Percentiles rank a stretch among this genome's conserved stretches.
Conservation (phyloP, 2,329 filamentous ascomycete genomes). For the Calonectria leucothoes region DNA sequence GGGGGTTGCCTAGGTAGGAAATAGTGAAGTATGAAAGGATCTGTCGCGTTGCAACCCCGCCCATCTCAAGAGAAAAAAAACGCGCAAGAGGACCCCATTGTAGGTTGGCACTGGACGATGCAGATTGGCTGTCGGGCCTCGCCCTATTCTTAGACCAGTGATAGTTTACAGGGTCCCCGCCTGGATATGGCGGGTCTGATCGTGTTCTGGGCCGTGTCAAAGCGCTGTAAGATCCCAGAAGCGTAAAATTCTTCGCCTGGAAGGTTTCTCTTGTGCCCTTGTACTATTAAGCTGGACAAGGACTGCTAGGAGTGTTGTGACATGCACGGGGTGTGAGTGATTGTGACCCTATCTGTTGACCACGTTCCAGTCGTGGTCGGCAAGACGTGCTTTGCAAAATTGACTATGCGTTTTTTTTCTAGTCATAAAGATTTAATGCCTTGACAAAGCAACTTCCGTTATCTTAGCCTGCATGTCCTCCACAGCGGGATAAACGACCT, state of each 20-base stretch:
- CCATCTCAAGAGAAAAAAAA: not conserved
- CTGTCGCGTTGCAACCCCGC: not conserved
- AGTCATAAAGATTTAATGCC: slow-evolving; percentile 56
- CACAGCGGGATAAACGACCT: slow-evolving; percentile 47
- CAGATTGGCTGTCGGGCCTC: not conserved
- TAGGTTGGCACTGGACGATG: not conserved
- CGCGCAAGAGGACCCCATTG: not conserved
- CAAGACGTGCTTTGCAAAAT: not conserved
- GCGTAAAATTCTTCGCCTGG: not conserved
- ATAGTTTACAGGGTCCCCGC: not conserved
- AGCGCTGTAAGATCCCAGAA: not conserved
- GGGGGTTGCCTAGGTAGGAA: not conserved
- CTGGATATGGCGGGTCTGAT: not conserved
- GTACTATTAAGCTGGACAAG: not conserved
- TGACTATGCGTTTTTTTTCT: not conserved
- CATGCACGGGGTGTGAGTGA: not conserved
- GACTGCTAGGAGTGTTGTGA: too few species aligned
- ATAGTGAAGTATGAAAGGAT: not conserved
- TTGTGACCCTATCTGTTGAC: not conserved
- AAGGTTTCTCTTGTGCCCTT: not conserved
- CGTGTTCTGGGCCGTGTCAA: not conserved
- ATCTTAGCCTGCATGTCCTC: slow-evolving; percentile 65
- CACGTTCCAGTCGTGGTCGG: too few species aligned
- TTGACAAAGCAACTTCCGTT: slow-evolving; percentile 69
- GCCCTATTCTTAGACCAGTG: not conserved